A percentile compares a stretch with the other conserved stretches of the same genome.
These are phyloP conservation scores for Claviceps cyperi DNA, from an alignment of 2,329 filamentous ascomycete genomes.

Conservation along the genomic window DNA sequence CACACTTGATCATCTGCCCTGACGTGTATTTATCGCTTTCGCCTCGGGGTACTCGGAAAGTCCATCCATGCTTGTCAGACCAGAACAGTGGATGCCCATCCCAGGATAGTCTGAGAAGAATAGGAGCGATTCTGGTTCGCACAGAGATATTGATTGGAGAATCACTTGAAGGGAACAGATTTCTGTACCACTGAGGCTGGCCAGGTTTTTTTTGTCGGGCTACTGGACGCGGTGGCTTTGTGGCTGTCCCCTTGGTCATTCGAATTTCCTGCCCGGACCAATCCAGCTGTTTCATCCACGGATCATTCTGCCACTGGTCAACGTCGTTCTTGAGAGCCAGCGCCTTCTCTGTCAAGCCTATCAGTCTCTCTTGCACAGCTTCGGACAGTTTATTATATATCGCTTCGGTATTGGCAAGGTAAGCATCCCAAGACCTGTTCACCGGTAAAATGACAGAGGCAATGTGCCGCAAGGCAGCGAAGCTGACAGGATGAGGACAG, in stretches of 20 bases:
- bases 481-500: constrained; percentile 94
- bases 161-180: constrained; percentile 59
- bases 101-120: constrained; percentile 76
- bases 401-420: constrained; percentile 69
- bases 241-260: constrained; percentile 86
- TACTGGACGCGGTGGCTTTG: constrained; percentile 63
- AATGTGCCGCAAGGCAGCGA: constrained; percentile 84
- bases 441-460: constrained; percentile 86
- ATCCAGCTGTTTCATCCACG: constrained; percentile 86
- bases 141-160: constrained; percentile 65
- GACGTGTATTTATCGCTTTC: constrained; percentile 51
- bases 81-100: constrained; percentile 80
- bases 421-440: constrained; percentile 73
- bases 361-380: constrained; percentile 62
- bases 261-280: constrained; percentile 89
- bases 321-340: constrained; percentile 56
- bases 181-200: constrained; percentile 93
- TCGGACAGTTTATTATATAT: constrained; percentile 67
- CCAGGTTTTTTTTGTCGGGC: constrained; percentile 85
- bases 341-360: constrained; percentile 62
- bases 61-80: constrained; percentile 91
- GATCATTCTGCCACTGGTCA: constrained; percentile 60
- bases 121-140: constrained; percentile 71
- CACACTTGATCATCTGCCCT: constrained; percentile 59
- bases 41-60: constrained; percentile 57